Conservation (phyloP, 2,329 filamentous ascomycete species). For the Dactylella cylindrospora region DNA sequence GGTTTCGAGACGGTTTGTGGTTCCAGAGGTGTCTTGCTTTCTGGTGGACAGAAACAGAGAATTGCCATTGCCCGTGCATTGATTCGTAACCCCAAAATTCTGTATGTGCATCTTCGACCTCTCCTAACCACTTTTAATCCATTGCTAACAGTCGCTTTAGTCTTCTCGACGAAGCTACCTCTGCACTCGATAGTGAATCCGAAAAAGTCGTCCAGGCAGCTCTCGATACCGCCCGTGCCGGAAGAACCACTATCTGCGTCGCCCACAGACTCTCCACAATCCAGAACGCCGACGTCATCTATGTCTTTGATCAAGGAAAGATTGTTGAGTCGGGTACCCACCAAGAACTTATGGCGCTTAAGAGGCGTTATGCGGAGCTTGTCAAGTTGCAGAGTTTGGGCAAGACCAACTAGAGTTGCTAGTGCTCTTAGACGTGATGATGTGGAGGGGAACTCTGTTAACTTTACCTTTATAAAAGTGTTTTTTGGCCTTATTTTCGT, state of each 20-base stretch:
- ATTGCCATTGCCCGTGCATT: constrained; percentile 90
- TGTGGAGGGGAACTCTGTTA: too few relatives aligned
- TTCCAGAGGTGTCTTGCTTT: constrained; percentile 79
- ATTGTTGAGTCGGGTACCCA: constrained; percentile 86
- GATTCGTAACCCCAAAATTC: constrained; percentile 83
- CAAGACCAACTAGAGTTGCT: constrained; percentile 55
- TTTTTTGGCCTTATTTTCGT: too few relatives aligned
- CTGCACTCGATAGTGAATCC: constrained; percentile 72
- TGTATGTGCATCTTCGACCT: constrained; percentile 60
- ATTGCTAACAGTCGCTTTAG: constrained; percentile 55
- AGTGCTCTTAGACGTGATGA: too few relatives aligned
- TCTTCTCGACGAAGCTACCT: constrained; percentile 62
- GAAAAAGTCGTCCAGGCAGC: constrained; percentile 80
- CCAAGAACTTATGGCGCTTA: constrained; percentile 67
- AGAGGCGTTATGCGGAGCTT: constrained; percentile 74
- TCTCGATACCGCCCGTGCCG: constrained; percentile 74
- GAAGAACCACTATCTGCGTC: constrained; percentile 85
- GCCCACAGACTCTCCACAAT: constrained; percentile 88
- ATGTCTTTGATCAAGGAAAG: constrained; percentile 88
- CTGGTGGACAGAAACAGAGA: constrained; percentile 91
- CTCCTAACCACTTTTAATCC: constrained; percentile 66
- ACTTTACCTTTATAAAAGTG: too few relatives aligned
- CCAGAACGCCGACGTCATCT: constrained; percentile 90
- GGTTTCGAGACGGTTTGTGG: constrained; percentile 85
- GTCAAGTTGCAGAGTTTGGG: constrained; percentile 78